Percentiles rank a stretch among this genome's conserved stretches.
Conservation (phyloP, 192 early-diverging fungal species). For the Funneliformis mosseae region DNA sequence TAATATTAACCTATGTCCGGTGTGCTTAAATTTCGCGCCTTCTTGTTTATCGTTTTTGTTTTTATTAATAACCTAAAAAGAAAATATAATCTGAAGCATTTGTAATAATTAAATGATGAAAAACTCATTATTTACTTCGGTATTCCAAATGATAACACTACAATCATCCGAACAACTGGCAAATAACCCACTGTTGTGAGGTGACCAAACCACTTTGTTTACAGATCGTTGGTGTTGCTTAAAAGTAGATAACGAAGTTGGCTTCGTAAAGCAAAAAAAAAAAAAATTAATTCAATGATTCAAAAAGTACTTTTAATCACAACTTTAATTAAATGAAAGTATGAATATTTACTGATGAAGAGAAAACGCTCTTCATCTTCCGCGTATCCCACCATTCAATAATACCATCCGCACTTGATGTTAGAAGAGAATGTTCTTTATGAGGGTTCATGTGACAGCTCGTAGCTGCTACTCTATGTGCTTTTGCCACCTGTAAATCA, state of each 20-base stretch:
- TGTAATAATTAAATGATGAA: background rate
- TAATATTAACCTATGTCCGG: background rate
- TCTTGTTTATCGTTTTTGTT: background rate
- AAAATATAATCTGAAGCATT: background rate
- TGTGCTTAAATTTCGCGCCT: background rate
- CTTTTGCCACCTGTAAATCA: background rate
- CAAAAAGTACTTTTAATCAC: background rate
- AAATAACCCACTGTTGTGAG: background rate
- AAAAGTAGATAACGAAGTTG: background rate
- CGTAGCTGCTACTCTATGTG: background rate
- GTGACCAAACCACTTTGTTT: conserved; percentile 21
- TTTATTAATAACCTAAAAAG: background rate
- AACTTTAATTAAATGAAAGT: background rate
- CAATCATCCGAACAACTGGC: conserved; percentile 26
- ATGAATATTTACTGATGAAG: background rate
- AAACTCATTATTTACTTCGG: background rate
- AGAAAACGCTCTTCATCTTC: background rate
- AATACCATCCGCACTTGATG: background rate
- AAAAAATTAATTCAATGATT: background rate
- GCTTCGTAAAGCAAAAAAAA: background rate
- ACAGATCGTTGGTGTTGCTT: background rate
- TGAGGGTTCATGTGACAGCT: background rate
- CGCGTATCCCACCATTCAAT: conserved; percentile 23
- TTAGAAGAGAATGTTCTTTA: background rate
- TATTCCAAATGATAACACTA: conserved; percentile 13